Conservation (phyloP, 192 early-diverging fungal genomes). For the Pilobolus umbonatus region DNA sequence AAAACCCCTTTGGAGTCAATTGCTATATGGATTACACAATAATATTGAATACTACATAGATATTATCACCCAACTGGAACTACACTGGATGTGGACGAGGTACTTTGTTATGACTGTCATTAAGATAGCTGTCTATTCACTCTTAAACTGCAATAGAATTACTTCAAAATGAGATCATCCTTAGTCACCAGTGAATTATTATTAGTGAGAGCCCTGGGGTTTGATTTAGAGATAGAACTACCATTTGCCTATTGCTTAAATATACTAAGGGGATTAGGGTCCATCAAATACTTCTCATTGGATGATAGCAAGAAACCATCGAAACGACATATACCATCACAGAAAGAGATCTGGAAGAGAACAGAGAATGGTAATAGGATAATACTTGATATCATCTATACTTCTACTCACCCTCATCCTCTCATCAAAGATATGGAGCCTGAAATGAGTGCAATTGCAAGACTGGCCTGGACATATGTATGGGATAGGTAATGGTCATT, state of each 20-base stretch:
- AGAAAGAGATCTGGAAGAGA: constrained; percentile 22
- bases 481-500: constrained; percentile 32
- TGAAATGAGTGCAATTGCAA: constrained; percentile 27
- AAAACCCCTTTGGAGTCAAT: neutral
- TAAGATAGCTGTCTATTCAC: neutral
- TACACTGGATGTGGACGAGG: constrained; percentile 28
- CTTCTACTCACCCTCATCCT: neutral
- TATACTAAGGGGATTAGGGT: constrained; percentile 45
- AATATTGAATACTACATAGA: constrained; percentile 21
- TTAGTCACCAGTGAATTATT: constrained; percentile 46
- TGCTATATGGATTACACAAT: neutral
- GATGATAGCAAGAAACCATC: constrained; percentile 1
- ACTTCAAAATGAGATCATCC: constrained; percentile 44
- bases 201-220: constrained; percentile 44
- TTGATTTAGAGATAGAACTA: constrained; percentile 45
- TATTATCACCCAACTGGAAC: constrained; percentile 26
- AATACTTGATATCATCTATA: neutral
- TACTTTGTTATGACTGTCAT: neutral
- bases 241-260: constrained; percentile 47
- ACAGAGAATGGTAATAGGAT: constrained; percentile 14
- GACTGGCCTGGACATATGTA: constrained; percentile 28
- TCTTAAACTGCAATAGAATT: constrained; percentile 22
- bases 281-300: constrained; percentile 23
- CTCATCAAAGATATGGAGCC: constrained; percentile 16
- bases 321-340: constrained; percentile 5